phyloP scores from a whole-genome alignment of 352 stramenopile genomes.

The Globisporangium apiculatum region DNA sequence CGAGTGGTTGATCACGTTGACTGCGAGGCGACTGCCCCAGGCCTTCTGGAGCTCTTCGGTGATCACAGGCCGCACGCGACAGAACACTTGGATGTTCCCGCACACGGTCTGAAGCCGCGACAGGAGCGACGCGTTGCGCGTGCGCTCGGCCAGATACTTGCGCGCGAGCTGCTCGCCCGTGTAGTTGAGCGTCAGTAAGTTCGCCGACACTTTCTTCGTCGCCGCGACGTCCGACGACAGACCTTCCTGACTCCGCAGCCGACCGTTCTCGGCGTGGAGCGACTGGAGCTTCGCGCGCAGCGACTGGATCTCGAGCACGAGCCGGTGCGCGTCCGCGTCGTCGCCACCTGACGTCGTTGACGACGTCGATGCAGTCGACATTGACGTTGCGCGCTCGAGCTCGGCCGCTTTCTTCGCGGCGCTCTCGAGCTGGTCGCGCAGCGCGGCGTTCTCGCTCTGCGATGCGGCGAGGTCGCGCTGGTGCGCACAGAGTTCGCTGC shows the following conservation, averaged over 20 bases:
- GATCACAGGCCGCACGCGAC: slow-evolving; percentile 84
- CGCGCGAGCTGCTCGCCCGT: slow-evolving; percentile 65
- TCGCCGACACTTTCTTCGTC: slow-evolving; percentile 56
- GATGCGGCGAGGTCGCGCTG: slow-evolving; percentile 48
- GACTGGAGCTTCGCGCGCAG: slow-evolving; percentile 43
- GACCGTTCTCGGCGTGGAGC: slow-evolving; percentile 48
- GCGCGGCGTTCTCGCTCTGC: slow-evolving; percentile 34
- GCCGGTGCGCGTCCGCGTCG: slow-evolving; percentile 15
- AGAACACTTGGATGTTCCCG: slow-evolving; percentile 94
- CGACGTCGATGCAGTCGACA: slow-evolving; percentile 27
- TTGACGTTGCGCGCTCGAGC: slow-evolving; percentile 30
- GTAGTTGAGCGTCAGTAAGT: slow-evolving; percentile 60
- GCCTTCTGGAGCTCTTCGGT: slow-evolving; percentile 58
- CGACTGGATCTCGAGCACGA: slow-evolving; percentile 46
- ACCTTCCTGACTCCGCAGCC: slow-evolving; percentile 42
- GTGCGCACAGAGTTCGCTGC: slow-evolving; percentile 43
- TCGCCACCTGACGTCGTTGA: slow-evolving; percentile 14
- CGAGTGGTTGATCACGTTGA: slow-evolving; percentile 81
- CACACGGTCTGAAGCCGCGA: slow-evolving; percentile 83
- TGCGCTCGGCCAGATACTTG: slow-evolving; percentile 85
- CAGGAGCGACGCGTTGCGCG: slow-evolving; percentile 67
- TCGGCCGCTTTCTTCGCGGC: slow-evolving; percentile 35
- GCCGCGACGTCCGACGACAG: slow-evolving; percentile 18
- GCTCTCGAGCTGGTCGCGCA: slow-evolving; percentile 45
- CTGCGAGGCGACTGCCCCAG: slow-evolving; percentile 43